A percentile compares a stretch with the other conserved stretches of the same genome.
Evolutionary conservation across 306 rosid genomes (phyloP).

Genomic region (Glycine soja): DNA sequence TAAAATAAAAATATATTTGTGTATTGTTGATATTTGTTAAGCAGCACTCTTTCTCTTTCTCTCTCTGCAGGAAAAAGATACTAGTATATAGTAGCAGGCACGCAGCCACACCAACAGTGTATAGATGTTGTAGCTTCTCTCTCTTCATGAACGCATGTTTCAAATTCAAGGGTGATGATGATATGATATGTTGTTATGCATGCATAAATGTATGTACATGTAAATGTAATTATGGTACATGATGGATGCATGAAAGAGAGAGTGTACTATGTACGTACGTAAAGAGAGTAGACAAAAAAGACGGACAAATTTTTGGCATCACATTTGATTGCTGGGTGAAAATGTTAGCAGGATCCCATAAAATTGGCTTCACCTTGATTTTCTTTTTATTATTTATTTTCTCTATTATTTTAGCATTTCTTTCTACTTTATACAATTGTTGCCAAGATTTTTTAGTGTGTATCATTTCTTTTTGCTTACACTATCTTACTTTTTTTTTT

Average conservation of each 20-base stretch:
- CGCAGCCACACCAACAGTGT: slow-evolving; percentile 27
- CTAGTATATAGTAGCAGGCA: slow-evolving; percentile 20
- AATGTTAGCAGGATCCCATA: slow-evolving; percentile 25
- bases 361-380: slow-evolving; percentile 20
- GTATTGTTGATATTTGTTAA: neutral
- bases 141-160: neutral
- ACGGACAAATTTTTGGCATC: slow-evolving; percentile 26
- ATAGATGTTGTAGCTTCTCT: neutral
- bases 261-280: neutral
- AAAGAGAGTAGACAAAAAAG: slow-evolving; percentile 1
- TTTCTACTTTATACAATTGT: neutral
- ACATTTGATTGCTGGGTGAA: slow-evolving; percentile 23
- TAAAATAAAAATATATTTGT: neutral
- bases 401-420: neutral
- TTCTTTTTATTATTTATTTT: neutral
- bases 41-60: neutral
- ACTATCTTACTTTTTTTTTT: too few relatives aligned
- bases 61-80: slow-evolving; percentile 29
- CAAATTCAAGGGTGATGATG: slow-evolving; percentile 10
- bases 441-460: neutral
- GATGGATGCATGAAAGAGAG: neutral
- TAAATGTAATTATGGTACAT: neutral
- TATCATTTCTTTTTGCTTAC: neutral
- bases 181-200: neutral
- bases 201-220: slow-evolving; percentile 3